These are phyloP conservation scores for Septoria linicola DNA, from an alignment of 2,329 filamentous ascomycete species.

Conservation along the genomic window DNA sequence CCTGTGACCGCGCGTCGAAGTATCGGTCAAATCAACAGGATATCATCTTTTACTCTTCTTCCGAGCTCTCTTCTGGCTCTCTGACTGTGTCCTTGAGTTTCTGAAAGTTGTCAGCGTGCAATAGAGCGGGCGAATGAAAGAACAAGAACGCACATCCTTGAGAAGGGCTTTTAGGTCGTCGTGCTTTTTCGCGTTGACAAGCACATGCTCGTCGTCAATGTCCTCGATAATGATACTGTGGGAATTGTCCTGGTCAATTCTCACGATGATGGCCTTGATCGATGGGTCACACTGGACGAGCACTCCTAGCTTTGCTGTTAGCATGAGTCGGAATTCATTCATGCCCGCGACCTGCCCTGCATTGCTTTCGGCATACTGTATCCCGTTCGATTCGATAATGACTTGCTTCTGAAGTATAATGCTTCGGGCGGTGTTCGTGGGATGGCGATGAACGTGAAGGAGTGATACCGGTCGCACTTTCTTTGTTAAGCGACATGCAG, in stretches of 20 bases:
- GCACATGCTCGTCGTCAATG: slow-evolving; percentile 71
- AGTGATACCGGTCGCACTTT: too few species aligned
- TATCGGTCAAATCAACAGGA: not conserved
- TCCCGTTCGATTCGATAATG: too few species aligned
- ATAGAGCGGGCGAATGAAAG: not conserved
- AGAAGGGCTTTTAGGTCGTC: slow-evolving; percentile 65
- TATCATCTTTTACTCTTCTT: slow-evolving; percentile 33
- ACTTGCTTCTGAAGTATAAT: too few species aligned
- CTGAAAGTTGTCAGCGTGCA: slow-evolving; percentile 23
- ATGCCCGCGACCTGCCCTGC: slow-evolving; percentile 24
- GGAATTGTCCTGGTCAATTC: slow-evolving; percentile 64
- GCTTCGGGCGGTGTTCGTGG: too few species aligned
- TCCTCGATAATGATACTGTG: slow-evolving; percentile 79
- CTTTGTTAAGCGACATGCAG: too few species aligned
- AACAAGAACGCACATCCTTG: slow-evolving; percentile 56
- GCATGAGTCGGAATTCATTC: not conserved
- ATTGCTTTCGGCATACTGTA: slow-evolving; percentile 29
- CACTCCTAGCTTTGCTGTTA: slow-evolving; percentile 52
- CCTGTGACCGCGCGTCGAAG: too few species aligned
- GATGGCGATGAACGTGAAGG: too few species aligned
- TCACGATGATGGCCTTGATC: slow-evolving; percentile 81
- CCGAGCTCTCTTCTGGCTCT: slow-evolving; percentile 40
- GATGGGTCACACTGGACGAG: slow-evolving; percentile 81
- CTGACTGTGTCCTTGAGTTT: slow-evolving; percentile 40
- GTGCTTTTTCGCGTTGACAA: slow-evolving; percentile 74